Conservation (phyloP, 768 basidiomycete species). For the Lepiota brunneoincarnata region DNA sequence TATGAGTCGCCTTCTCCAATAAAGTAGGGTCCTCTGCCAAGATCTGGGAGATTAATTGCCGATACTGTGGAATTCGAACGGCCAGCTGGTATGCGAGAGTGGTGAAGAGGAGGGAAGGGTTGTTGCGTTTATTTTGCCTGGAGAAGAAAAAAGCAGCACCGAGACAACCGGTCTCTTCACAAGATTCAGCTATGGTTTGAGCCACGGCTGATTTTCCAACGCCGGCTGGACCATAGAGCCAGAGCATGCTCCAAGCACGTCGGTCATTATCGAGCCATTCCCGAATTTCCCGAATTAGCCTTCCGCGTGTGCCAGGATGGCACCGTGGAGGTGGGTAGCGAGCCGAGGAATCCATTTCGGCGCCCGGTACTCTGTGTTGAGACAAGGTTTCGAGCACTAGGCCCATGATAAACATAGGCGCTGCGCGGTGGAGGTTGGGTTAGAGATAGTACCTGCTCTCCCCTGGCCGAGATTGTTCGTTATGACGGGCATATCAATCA, state of each 20-base stretch:
- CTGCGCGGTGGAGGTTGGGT: not conserved
- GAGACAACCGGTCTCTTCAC: not conserved
- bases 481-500: too few relatives aligned
- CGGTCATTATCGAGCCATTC: constrained; percentile 8
- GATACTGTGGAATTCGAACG: constrained; percentile 1
- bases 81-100: constrained; percentile 17
- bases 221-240: constrained; percentile 18
- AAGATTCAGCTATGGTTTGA: constrained; percentile 13
- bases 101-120: not conserved
- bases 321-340: constrained; percentile 15
- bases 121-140: constrained; percentile 1
- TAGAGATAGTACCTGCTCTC: too few relatives aligned
- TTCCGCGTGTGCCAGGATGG: constrained; percentile 15
- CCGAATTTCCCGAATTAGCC: constrained; percentile 4
- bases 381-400: too few relatives aligned
- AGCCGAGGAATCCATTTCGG: constrained; percentile 11
- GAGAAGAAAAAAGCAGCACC: constrained; percentile 17
- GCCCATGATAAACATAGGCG: too few relatives aligned
- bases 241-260: constrained; percentile 9
- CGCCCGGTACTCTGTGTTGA: not conserved
- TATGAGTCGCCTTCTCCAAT: not conserved
- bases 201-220: constrained; percentile 20
- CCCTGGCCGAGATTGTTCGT: too few relatives aligned
- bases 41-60: not conserved
- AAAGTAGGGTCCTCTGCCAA: constrained; percentile 10